These are phyloP conservation scores for Silene uniflora DNA, from an alignment of 148 eudicot species.

Conservation along the genomic window DNA sequence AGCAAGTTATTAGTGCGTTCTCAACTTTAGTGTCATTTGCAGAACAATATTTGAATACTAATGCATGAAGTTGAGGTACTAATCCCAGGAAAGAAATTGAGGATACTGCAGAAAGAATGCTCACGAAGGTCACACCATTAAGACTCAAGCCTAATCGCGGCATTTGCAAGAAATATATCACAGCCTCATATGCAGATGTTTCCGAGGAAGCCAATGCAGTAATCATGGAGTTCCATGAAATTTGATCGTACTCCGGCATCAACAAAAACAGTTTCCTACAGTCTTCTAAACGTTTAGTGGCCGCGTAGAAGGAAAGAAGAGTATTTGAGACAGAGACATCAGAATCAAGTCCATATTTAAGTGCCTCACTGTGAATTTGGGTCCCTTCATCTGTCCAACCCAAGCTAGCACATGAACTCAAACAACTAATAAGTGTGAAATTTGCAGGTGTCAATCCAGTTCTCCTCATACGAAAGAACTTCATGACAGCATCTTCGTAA, in stretches of 20 bases:
- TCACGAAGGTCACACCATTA: conserved; percentile 60
- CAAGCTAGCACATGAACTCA: conserved; percentile 77
- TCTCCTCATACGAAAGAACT: conserved; percentile 54
- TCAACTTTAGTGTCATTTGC: conserved; percentile 40
- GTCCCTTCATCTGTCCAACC: conserved; percentile 57
- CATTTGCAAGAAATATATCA: conserved; percentile 51
- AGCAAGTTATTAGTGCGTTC: conserved; percentile 68
- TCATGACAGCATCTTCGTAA: conserved; percentile 49
- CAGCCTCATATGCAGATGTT: conserved; percentile 42
- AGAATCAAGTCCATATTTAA: conserved; percentile 57
- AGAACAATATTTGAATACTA: conserved; percentile 43
- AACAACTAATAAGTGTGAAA: conserved; percentile 63
- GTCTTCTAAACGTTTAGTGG: conserved; percentile 38
- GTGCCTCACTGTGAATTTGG: conserved; percentile 66
- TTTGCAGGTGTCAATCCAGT: conserved; percentile 46
- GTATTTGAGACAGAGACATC: conserved; percentile 83
- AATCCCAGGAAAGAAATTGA: conserved; percentile 43
- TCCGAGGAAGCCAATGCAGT: conserved; percentile 61
- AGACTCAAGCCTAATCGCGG: conserved; percentile 50
- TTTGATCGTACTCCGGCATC: conserved; percentile 62
- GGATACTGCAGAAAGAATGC: conserved; percentile 62
- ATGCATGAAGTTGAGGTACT: conserved; percentile 55
- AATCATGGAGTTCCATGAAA: conserved; percentile 76
- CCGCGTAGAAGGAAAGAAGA: conserved; percentile 63
- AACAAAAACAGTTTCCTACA: conserved; percentile 49